Percentiles rank a stretch among this genome's conserved stretches.
Conservation (phyloP, 768 basidiomycete species). For the Russula vinacea region DNA sequence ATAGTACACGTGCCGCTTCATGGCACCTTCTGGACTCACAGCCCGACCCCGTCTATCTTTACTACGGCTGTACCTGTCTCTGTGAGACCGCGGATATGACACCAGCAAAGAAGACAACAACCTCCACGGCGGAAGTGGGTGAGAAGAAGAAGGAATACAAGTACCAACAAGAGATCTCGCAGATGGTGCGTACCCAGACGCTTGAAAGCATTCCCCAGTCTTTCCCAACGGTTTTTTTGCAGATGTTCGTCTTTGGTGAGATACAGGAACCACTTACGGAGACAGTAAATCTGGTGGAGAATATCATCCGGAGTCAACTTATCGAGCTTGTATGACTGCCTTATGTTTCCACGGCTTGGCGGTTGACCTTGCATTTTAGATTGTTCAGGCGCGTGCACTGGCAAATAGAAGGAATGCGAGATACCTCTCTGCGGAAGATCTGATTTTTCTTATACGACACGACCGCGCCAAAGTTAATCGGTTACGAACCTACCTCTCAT, state of each 20-base stretch:
- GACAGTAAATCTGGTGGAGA: slow-evolving; percentile 92
- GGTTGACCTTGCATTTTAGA: slow-evolving; percentile 44
- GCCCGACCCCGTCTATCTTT: not conserved
- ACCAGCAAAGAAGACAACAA: slow-evolving; percentile 27
- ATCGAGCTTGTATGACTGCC: slow-evolving; percentile 72
- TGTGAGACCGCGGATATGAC: slow-evolving; percentile 18
- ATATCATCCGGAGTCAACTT: slow-evolving; percentile 86
- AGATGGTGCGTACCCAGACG: slow-evolving; percentile 61
- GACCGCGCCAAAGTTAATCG: slow-evolving; percentile 93
- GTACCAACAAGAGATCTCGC: slow-evolving; percentile 87
- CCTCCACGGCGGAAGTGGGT: slow-evolving; percentile 4
- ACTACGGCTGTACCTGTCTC: not conserved
- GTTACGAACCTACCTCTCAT: slow-evolving; percentile 86
- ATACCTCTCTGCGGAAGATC: slow-evolving; percentile 86
- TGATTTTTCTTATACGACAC: slow-evolving; percentile 93
- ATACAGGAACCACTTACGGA: slow-evolving; percentile 85
- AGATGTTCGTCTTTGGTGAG: slow-evolving; percentile 98
- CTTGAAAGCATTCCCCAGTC: not conserved
- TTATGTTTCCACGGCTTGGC: not conserved
- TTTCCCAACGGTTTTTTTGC: slow-evolving; percentile 6
- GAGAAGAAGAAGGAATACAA: slow-evolving; percentile 63
- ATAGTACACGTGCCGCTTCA: not conserved
- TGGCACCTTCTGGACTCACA: too few species aligned
- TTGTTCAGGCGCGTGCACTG: slow-evolving; percentile 82
- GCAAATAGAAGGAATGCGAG: slow-evolving; percentile 81